These are phyloP conservation scores for Paraphaeosphaeria sporulosa DNA, from an alignment of 2,329 filamentous ascomycete species.

Conservation along the genomic window DNA sequence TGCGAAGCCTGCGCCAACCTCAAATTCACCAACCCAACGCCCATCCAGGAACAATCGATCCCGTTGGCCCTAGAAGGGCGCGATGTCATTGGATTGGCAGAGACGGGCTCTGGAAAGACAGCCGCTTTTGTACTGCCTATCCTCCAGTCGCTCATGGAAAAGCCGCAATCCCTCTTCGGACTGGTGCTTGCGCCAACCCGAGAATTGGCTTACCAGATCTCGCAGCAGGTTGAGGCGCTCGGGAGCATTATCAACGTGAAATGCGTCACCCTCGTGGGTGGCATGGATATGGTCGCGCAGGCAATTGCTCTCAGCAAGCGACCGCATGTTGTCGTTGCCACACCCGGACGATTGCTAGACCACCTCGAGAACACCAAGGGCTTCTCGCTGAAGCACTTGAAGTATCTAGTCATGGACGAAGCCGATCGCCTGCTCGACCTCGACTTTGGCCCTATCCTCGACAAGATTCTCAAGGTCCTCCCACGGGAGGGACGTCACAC, in stretches of 20 bases:
- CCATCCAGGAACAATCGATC: conserved; percentile 87
- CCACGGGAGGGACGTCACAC: conserved; percentile 70
- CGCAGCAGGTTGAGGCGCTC: conserved; percentile 84
- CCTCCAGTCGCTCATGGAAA: conserved; percentile 85
- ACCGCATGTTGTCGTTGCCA: conserved; percentile 92
- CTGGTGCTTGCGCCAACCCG: conserved; percentile 91
- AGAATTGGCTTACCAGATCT: conserved; percentile 92
- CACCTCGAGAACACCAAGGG: conserved; percentile 97
- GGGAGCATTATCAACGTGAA: conserved; percentile 88
- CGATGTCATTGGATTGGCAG: conserved; percentile 91
- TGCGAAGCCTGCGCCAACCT: conserved; percentile 87
- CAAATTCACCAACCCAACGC: conserved; percentile 84
- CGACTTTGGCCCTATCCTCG: conserved; percentile 90
- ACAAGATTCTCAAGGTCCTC: conserved; percentile 91
- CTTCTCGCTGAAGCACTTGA: conserved; percentile 81
- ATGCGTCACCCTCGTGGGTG: conserved; percentile 86
- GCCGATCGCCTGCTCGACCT: conserved; percentile 91
- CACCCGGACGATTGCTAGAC: conserved; percentile 83
- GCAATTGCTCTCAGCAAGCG: conserved; percentile 92
- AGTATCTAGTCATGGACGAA: conserved; percentile 94
- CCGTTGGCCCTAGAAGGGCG: conserved; percentile 79
- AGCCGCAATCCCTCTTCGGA: conserved; percentile 85
- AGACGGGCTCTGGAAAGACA: conserved; percentile 96
- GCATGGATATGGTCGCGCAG: conserved; percentile 95
- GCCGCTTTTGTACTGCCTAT: conserved; percentile 94